Percentiles rank a stretch among this genome's conserved stretches.
These are phyloP conservation scores for Pezicula rhizophila DNA, from an alignment of 2,329 filamentous ascomycete species.

Conservation along the genomic window DNA sequence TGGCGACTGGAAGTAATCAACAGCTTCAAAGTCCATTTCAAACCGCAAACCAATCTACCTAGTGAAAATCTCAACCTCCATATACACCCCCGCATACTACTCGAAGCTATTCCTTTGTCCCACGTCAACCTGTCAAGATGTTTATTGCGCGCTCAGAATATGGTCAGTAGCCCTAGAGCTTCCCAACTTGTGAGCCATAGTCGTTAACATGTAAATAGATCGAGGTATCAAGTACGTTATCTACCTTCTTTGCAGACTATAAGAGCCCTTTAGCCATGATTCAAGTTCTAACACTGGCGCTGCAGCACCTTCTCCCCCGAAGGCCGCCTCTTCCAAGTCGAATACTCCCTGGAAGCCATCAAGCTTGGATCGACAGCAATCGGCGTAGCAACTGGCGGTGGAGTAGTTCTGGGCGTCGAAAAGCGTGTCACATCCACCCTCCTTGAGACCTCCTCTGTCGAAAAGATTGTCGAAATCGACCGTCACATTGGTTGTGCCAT, in stretches of 20 bases:
- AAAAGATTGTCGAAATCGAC: slow-evolving; percentile 99
- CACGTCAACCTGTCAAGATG: slow-evolving; percentile 59
- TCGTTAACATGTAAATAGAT: slow-evolving; percentile 53
- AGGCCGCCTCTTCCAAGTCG: slow-evolving; percentile 99
- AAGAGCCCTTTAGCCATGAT: slow-evolving; percentile 4
- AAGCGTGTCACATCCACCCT: slow-evolving; percentile 98
- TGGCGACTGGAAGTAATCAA: not conserved
- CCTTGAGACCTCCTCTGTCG: slow-evolving; percentile 93
- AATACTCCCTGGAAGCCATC: slow-evolving; percentile 99
- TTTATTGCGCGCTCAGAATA: slow-evolving; percentile 99
- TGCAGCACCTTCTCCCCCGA: slow-evolving; percentile 96
- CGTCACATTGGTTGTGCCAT: slow-evolving; percentile 98
- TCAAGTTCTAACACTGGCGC: slow-evolving; percentile 17
- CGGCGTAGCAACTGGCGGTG: slow-evolving; percentile 90
- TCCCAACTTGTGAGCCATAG: slow-evolving; percentile 16
- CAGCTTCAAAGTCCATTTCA: not conserved
- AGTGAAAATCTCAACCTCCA: not conserved
- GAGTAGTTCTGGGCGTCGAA: slow-evolving; percentile 94
- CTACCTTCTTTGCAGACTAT: slow-evolving; percentile 11
- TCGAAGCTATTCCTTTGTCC: slow-evolving; percentile 6
- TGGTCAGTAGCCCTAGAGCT: slow-evolving; percentile 53
- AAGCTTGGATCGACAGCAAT: slow-evolving; percentile 98
- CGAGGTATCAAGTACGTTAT: slow-evolving; percentile 87
- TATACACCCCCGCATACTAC: slow-evolving; percentile 6
- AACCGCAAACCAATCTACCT: slow-evolving; percentile 5